Evolutionary conservation across 192 early-diverging fungal genomes (phyloP), one percentile per base, ranked within the genome.

Genomic region (Allomyces arbusculus): DNA sequence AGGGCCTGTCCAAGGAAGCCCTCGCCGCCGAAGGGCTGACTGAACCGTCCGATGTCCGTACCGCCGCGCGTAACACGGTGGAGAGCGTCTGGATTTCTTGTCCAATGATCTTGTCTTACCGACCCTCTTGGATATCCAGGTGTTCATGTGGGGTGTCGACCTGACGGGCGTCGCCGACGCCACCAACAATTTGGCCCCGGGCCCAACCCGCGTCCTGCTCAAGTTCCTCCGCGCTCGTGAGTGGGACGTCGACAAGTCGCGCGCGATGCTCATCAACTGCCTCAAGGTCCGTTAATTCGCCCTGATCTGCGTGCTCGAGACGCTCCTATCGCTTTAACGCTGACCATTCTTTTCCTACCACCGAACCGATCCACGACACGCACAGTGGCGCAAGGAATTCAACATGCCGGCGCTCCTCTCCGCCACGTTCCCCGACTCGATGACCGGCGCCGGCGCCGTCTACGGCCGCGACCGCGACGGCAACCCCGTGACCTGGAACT

Each of bases 171-270:
- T 67, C 55, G 20, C 23, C 19, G 61, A 44, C 63, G 10, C 16
- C 0, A 20, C 12, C 63, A 20, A 28, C n/a, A 7, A 14, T 6
- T 24, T 66, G 25, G 20, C 66, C 19, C n/a, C 26, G 22, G 45
- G 23, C 8, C 73, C 71, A 25, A 67, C 58, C 9, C 20, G 66
- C 25, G 45, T 74, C 19, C 58, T 74, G 62, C 68, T 74, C 61
- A 74, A 74, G 69, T 74, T 74, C 44, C 64, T 74, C 16, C 71
- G 73, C 16, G 73, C 73, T 9, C 33, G 71, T 19, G 71, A 74
- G 33, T 74, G 71, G 23, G 63, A 70, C n/a, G 68, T 73, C 1
- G 71, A 26, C 0, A 61, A 70, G 14, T 67, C 73, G 50, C 26
- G 25, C 23, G 44, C 24, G 23, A 74, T 74, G 71, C 44, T 74